Percentiles rank a stretch among this genome's conserved stretches.
phyloP scores from a whole-genome alignment of 2,329 filamentous ascomycete genomes.

The Bipolaris oryzae region DNA sequence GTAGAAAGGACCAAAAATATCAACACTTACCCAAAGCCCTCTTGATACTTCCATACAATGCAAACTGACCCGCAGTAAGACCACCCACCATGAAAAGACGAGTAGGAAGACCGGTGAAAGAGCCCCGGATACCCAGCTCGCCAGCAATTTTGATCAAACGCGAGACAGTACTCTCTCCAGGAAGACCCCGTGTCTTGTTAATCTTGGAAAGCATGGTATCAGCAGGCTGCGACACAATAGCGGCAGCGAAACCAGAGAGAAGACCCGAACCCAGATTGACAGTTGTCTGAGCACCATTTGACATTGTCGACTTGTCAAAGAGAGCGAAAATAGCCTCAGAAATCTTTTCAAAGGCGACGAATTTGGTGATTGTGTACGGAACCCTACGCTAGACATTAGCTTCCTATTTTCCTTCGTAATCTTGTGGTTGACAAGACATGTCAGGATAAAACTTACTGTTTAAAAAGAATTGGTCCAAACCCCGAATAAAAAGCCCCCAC shows the following conservation, averaged over 20 bases:
- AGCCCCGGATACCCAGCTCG: conserved; percentile 80
- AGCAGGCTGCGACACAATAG: conserved; percentile 84
- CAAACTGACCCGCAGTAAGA: conserved; percentile 70
- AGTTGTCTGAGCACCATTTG: conserved; percentile 72
- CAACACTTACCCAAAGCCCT: conserved; percentile 24
- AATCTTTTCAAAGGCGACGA: conserved; percentile 91
- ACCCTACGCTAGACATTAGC: conserved; percentile 59
- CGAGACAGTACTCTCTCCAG: conserved; percentile 80
- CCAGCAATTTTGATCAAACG: conserved; percentile 86
- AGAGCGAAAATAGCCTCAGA: conserved; percentile 71
- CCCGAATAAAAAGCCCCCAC: conserved; percentile 86
- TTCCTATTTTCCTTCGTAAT: no score
- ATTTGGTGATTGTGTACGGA: conserved; percentile 93
- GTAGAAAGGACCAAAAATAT: background rate
- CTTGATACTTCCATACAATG: conserved; percentile 71
- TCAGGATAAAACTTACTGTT: conserved; percentile 41
- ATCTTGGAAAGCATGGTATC: conserved; percentile 95
- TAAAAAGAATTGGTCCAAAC: conserved; percentile 67
- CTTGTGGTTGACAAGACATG: no score
- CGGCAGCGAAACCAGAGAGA: conserved; percentile 84
- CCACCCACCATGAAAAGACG: conserved; percentile 74
- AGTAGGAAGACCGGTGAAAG: conserved; percentile 80
- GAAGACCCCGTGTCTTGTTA: conserved; percentile 89
- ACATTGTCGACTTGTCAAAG: conserved; percentile 73
- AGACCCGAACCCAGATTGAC: conserved; percentile 86